These are phyloP conservation scores for Geosmithia flava DNA, from an alignment of 2,329 filamentous ascomycete species.

Conservation along the genomic window DNA sequence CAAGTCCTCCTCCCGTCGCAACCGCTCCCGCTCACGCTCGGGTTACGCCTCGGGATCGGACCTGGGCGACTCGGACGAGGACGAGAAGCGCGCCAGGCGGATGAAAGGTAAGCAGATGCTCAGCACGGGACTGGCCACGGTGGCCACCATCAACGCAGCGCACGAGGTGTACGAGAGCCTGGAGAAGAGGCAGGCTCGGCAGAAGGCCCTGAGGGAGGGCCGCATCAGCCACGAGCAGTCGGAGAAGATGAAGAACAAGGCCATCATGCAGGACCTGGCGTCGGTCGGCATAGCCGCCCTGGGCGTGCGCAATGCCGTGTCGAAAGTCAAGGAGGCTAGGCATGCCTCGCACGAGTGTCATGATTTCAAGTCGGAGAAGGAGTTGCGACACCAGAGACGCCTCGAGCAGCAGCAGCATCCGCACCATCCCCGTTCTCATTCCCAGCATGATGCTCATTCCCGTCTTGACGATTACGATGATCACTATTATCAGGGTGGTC, in stretches of 20 bases:
- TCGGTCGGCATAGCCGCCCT: constrained; percentile 45
- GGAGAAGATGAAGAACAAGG: constrained; percentile 44
- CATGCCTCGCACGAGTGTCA: constrained; percentile 34
- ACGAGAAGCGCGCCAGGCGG: constrained; percentile 39
- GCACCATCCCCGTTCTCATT: constrained; percentile 14
- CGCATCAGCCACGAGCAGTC: constrained; percentile 36
- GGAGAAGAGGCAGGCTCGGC: constrained; percentile 40
- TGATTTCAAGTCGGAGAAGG: constrained; percentile 36
- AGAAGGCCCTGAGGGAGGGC: constrained; percentile 41
- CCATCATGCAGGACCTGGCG: constrained; percentile 44
- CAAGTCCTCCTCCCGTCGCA: constrained; percentile 24
- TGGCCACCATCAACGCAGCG: constrained; percentile 48
- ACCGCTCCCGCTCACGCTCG: constrained; percentile 27
- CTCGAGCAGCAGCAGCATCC: constrained; percentile 15
- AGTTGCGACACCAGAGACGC: constrained; percentile 34
- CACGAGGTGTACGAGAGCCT: constrained; percentile 46
- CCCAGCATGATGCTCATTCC: constrained; percentile 6
- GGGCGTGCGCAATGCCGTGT: constrained; percentile 43
- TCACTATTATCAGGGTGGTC: constrained; percentile 11
- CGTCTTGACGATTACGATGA: not conserved
- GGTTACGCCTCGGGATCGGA: constrained; percentile 40
- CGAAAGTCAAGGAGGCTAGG: constrained; percentile 42
- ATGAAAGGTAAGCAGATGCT: constrained; percentile 52
- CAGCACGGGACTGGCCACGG: constrained; percentile 41
- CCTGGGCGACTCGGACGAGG: constrained; percentile 44